These are phyloP conservation scores for Epichloe sylvatica DNA, from an alignment of 2,329 filamentous ascomycete species.

Conservation along the genomic window DNA sequence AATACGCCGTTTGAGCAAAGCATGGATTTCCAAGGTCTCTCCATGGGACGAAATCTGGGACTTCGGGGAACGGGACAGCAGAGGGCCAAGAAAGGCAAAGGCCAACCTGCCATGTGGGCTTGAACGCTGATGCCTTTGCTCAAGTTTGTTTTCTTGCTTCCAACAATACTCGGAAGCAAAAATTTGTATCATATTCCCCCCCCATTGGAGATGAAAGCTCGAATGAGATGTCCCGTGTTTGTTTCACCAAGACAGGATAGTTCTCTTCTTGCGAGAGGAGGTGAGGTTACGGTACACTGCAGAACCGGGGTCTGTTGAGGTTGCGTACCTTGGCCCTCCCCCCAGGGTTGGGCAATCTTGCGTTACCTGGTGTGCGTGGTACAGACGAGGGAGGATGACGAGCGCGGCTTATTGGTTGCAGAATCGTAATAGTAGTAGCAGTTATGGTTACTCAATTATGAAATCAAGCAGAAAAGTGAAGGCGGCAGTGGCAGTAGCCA, in stretches of 20 bases:
- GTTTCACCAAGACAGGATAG: not conserved
- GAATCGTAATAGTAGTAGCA: not conserved
- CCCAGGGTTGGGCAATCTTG: slow-evolving; percentile 1
- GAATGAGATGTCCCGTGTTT: not conserved
- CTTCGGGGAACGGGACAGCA: slow-evolving; percentile 3
- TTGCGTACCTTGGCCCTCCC: not conserved
- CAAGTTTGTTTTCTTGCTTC: not conserved
- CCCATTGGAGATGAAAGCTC: not conserved
- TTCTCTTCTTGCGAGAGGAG: not conserved
- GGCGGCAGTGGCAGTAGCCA: not conserved
- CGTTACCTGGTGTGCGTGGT: not conserved
- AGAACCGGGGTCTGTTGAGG: not conserved
- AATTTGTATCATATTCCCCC: not conserved
- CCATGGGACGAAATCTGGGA: slow-evolving; percentile 5
- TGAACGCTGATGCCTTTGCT: not conserved
- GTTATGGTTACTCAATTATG: not conserved
- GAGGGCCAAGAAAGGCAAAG: slow-evolving; percentile 3
- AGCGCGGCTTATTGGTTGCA: not conserved
- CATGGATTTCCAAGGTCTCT: slow-evolving; percentile 15
- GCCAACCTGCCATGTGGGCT: slow-evolving; percentile 1
- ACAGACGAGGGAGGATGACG: not conserved
- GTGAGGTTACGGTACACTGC: not conserved
- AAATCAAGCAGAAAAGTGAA: not conserved
- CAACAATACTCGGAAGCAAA: not conserved
- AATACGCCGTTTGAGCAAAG: slow-evolving; percentile 15